These are phyloP conservation scores for Solanum appendiculatum DNA, from an alignment of 257 asterid genomes.

Conservation along the genomic window DNA sequence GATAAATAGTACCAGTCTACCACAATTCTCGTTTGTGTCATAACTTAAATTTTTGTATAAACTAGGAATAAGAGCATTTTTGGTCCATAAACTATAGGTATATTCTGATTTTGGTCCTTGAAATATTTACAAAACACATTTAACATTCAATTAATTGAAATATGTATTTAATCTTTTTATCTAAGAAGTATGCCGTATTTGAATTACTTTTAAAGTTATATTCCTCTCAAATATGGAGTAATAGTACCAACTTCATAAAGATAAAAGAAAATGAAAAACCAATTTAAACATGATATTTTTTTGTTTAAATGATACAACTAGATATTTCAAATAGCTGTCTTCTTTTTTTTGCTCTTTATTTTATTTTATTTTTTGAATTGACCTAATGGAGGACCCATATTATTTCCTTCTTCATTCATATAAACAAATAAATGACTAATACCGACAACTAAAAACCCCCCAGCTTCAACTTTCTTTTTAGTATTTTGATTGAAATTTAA, in stretches of 20 bases:
- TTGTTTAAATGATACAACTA: not conserved
- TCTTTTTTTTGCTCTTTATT: too few relatives aligned
- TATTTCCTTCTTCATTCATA: not conserved
- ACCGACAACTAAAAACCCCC: too few relatives aligned
- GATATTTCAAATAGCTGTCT: too few relatives aligned
- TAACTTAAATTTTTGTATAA: not conserved
- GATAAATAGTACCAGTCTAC: accelerated
- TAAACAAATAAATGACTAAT: not conserved
- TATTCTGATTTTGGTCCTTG: not conserved
- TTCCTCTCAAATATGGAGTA: not conserved
- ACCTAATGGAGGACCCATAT: not conserved
- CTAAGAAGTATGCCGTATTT: too few relatives aligned
- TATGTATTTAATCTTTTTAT: not conserved
- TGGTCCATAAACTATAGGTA: not conserved
- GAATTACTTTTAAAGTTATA: too few relatives aligned
- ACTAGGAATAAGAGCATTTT: too few relatives aligned
- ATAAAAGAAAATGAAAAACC: too few relatives aligned
- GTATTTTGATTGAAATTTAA: not conserved
- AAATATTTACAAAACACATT: too few relatives aligned
- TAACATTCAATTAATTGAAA: too few relatives aligned
- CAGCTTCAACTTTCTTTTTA: not conserved
- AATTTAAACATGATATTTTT: too few relatives aligned
- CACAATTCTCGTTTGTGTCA: too few relatives aligned
- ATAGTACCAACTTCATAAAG: not conserved
- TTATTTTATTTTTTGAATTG: not conserved